phyloP scores from a whole-genome alignment of 1,284 basidiomycete species.

The Sporisorium graminicola region DNA sequence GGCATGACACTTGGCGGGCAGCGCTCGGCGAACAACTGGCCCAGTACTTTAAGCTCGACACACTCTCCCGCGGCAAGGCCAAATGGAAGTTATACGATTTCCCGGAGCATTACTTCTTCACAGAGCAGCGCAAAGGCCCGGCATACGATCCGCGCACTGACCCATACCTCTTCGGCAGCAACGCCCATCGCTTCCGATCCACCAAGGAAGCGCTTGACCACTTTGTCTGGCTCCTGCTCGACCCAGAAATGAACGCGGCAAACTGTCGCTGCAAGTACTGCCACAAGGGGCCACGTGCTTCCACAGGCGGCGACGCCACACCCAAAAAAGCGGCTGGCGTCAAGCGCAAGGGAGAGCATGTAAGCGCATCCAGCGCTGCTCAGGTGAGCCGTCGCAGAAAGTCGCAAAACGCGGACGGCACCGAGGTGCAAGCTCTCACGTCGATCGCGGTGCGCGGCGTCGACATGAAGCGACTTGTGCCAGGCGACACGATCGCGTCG shows the following conservation, averaged over 20 bases:
- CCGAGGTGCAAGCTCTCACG: conserved; percentile 7
- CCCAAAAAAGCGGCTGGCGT: conserved; percentile 19
- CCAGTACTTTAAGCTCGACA: conserved; percentile 30
- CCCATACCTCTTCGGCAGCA: conserved; percentile 54
- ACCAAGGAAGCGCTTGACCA: conserved; percentile 50
- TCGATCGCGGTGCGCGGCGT: conserved; percentile 36
- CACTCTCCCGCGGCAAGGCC: conserved; percentile 25
- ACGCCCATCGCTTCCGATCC: conserved; percentile 51
- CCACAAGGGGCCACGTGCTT: conserved; percentile 21
- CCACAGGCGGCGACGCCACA: conserved; percentile 13
- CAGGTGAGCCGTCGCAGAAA: conserved; percentile 8
- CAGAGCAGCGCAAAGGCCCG: conserved; percentile 60
- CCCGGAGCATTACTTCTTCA: conserved; percentile 48
- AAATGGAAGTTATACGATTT: conserved; percentile 56
- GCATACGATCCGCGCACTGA: conserved; percentile 41
- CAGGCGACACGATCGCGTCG: conserved; percentile 42
- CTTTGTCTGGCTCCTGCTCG: conserved; percentile 45
- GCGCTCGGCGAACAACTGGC: conserved; percentile 45
- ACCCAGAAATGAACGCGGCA: conserved; percentile 35
- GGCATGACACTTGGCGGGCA: conserved; percentile 35
- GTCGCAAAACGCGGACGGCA: conserved; percentile 14
- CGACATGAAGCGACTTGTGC: conserved; percentile 38
- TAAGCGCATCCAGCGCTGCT: conserved; percentile 31
- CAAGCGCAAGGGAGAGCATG: conserved; percentile 31
- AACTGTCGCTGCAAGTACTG: conserved; percentile 60